Evolutionary conservation across 2,329 filamentous ascomycete genomes (phyloP), one percentile per base, ranked within the genome.

Genomic region (Colletotrichum limetticola): DNA sequence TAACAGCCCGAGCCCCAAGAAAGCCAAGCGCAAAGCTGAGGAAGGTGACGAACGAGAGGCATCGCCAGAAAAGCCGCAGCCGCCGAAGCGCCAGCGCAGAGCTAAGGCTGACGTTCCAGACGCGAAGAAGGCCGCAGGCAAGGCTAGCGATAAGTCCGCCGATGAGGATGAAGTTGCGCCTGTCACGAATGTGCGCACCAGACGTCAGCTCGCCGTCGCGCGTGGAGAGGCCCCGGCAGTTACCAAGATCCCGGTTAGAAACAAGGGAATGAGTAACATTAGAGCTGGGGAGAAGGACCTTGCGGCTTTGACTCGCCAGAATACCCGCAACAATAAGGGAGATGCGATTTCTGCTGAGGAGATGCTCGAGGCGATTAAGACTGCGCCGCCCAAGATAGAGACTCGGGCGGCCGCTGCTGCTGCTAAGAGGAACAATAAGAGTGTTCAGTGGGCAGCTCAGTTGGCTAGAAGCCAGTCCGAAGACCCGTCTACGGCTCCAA

Each of bases 251-350:
- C 52, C 71, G n/a, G 35, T 74, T 12, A 64, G 71, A 11, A 63
- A 72, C 52, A 61, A 70, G 35, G 60, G 55, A 26, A 64, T 69
- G 26, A 56, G 68, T 37, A 74, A 55, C 16, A 26, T 70, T 9
- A 52, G 82, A 58, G 83, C 74, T 71, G 81, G 80, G 16, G 85
- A 85, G 55, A 85, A 84, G 75, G 83, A 86, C 58, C 75, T 86
- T 9, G 84, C 83, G 0, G 78, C 82, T 2, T 71, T 85, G 55
- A 87, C 85, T 1, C 77, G 82, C 4, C 78, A 81, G 63, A 87
- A 87, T 72, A 87, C 85, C 1, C 79, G 83, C 32, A 85, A 84
- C 74, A 87, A 87, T 72, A 86, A 86, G 77, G 82, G 76, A 4
- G 79, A 76, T 22, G 80, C 85, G 1, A 68, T 84, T 5, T 77